Percentiles rank a stretch among this genome's conserved stretches.
Conservation (phyloP, 1,284 basidiomycete genomes). For the Abortiporus biennis region DNA sequence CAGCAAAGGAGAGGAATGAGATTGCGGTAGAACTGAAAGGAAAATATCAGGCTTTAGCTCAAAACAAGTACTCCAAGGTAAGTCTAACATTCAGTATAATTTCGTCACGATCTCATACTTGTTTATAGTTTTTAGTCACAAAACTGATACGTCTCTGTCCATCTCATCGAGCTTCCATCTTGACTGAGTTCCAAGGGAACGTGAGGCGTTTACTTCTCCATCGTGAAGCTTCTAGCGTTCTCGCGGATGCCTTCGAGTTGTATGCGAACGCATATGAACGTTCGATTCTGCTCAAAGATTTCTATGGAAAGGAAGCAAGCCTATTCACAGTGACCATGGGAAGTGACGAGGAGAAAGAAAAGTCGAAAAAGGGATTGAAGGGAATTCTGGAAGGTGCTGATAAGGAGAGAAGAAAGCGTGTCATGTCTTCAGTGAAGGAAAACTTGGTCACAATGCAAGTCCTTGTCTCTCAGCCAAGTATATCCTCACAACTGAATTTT, state of each 20-base stretch:
- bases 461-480: background rate
- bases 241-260: conserved; percentile 84
- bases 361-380: conserved; percentile 55
- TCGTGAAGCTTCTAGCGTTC: conserved; percentile 73
- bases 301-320: conserved; percentile 82
- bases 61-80: conserved; percentile 88
- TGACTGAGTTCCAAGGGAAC: conserved; percentile 70
- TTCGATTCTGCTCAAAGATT: conserved; percentile 72
- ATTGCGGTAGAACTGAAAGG: conserved; percentile 81
- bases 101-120: background rate
- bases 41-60: conserved; percentile 68
- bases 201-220: conserved; percentile 75
- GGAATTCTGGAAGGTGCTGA: conserved; percentile 63
- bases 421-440: conserved; percentile 65
- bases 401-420: conserved; percentile 56
- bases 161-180: conserved; percentile 62
- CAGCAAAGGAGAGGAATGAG: conserved; percentile 72
- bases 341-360: conserved; percentile 54
- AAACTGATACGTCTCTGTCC: conserved; percentile 81
- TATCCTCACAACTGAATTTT: background rate
- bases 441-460: conserved; percentile 68
- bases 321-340: conserved; percentile 61
- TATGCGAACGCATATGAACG: conserved; percentile 81
- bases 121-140: conserved; percentile 70
- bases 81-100: conserved; percentile 9